phyloP scores from a whole-genome alignment of 768 basidiomycete species.

The Leccinum variicolor region DNA sequence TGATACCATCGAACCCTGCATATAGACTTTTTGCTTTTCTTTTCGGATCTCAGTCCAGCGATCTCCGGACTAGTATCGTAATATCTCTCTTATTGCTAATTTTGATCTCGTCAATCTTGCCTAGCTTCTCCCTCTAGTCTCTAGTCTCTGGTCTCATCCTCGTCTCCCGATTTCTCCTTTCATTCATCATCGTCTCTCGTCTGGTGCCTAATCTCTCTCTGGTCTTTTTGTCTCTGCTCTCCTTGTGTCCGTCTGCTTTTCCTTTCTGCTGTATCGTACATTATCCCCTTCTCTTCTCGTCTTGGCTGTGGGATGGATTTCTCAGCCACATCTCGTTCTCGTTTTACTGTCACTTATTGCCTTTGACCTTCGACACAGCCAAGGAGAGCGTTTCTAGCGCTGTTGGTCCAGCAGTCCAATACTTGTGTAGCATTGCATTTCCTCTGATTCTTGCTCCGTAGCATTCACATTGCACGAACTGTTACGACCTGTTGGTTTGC shows the following conservation, averaged over 20 bases:
- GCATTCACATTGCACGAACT: conserved; percentile 13
- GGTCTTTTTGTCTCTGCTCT: conserved; percentile 24
- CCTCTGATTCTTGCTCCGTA: conserved; percentile 14
- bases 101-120: conserved; percentile 24
- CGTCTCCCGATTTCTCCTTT: conserved; percentile 7
- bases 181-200: conserved; percentile 12
- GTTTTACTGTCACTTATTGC: conserved; percentile 32
- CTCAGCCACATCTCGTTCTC: conserved; percentile 22
- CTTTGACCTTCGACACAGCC: conserved; percentile 35
- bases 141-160: conserved; percentile 15
- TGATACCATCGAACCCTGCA: conserved; percentile 22
- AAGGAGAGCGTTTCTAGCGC: conserved; percentile 31
- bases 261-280: conserved; percentile 30
- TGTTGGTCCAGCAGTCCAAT: conserved; percentile 28
- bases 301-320: conserved; percentile 31
- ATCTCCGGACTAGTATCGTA: conserved; percentile 30
- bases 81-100: conserved; percentile 35
- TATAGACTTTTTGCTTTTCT: conserved; percentile 22
- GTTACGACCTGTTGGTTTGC: conserved; percentile 14
- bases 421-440: conserved; percentile 36
- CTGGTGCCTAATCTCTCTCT: conserved; percentile 7
- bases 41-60: conserved; percentile 25
- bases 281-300: conserved; percentile 26
- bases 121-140: conserved; percentile 19
- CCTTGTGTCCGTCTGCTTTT: conserved; percentile 22